Base-by-base conservation (phyloP, 129 eudicot genomes). In the Dittrichia graveolens region DNA sequence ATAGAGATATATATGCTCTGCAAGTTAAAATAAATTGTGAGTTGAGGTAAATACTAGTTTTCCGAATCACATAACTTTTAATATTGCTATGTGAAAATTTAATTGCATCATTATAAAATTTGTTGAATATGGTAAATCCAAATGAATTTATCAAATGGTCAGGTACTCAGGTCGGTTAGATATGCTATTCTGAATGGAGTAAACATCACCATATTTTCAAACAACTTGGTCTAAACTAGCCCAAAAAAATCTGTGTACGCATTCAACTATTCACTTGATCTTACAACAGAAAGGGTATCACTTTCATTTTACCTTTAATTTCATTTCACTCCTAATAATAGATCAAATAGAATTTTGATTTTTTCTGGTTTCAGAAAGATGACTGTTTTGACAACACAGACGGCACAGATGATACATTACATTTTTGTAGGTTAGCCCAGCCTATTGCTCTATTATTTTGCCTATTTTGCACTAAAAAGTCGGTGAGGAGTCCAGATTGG, bases 141-240 rank as follows among this genome's bases (percentile, higher is more conserved):
- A 48, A 43, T 19, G 7, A 42, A 54, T 54, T 56, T 43, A 42
- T 65, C 39, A 54, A 52, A 53, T 54, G 34, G 52, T 34, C 47
- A 65, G 43, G 15, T 54, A 15, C 42, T 34, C 47, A 65, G 43
- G 15, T 72, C 34, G 14, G 31, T 65, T 75, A 55, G 38, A 41
- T 44, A 53, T 24, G 42, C 65, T 14, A 75, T 45, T 37, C 42
- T 45, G 13, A 4, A 37, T 8, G 37, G 55, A 59, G 39, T 45
- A 72, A 19, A 3, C 39, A 7, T 76, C 60, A 1, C 42, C 37
- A 18, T 49, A n/a, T 11, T 16, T 16, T 16, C 49, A 7, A 40
- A 12, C 19, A 48, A 12, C 13, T 77, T 58, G 70, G 46, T 47
- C 62, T 48, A 59, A 59, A 60, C 5, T 40, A 59, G 70, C 75